phyloP scores from a whole-genome alignment of 345 rosid species.

The Durio zibethinus region DNA sequence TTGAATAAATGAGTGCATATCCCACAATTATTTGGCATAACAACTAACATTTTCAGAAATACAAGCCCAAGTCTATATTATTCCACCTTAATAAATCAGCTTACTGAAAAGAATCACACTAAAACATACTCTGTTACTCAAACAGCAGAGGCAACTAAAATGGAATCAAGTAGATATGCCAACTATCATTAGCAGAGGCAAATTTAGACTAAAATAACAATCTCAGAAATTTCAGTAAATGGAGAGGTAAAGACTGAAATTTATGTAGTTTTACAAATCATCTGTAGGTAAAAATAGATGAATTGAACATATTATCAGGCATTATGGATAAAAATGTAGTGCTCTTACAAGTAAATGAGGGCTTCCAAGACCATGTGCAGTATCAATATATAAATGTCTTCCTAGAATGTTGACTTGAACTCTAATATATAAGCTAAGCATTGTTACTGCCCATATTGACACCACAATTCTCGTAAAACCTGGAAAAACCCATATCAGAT shows the following conservation, averaged over 20 bases:
- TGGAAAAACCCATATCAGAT: slow-evolving; percentile 31
- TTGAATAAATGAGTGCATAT: not conserved
- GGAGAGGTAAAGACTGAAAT: not conserved
- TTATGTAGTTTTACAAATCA: not conserved
- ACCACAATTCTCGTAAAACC: slow-evolving; percentile 87
- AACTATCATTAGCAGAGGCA: slow-evolving; percentile 1
- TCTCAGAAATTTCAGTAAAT: not conserved
- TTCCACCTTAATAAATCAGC: not conserved
- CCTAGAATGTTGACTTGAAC: slow-evolving; percentile 93
- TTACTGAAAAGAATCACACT: slow-evolving; percentile 5
- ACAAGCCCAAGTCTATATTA: not conserved
- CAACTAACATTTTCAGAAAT: not conserved
- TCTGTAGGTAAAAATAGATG: not conserved
- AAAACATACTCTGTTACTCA: not conserved
- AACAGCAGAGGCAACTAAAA: slow-evolving; percentile 2
- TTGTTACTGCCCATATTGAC: slow-evolving; percentile 77
- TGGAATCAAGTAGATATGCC: not conserved
- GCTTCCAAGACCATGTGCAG: slow-evolving; percentile 67
- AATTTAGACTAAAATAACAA: slow-evolving; percentile 1
- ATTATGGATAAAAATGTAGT: not conserved
- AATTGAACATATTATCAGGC: not conserved
- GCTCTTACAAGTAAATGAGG: slow-evolving; percentile 65
- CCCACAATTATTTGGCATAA: not conserved
- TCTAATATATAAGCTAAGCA: slow-evolving; percentile 78
- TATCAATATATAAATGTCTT: slow-evolving; percentile 86